These are phyloP conservation scores for Tulasnella sp. DNA, from an alignment of 768 basidiomycete genomes.

Conservation along the genomic window DNA sequence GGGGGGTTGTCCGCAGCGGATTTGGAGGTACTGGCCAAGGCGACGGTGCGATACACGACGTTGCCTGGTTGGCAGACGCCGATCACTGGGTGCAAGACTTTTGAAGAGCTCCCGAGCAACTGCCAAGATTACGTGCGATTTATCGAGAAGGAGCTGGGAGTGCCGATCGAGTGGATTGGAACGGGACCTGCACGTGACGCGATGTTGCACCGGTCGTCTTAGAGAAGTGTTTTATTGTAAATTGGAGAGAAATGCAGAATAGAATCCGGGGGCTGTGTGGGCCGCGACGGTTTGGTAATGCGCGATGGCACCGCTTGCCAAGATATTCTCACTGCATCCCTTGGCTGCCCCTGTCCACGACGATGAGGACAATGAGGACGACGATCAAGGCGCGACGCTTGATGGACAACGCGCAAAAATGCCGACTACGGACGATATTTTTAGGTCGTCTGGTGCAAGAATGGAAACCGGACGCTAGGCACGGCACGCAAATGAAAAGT, in stretches of 20 bases:
- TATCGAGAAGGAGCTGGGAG: conserved; percentile 69
- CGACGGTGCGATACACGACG: conserved; percentile 82
- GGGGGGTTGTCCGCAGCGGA: conserved; percentile 53
- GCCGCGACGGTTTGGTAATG: neutral
- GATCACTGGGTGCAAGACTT: conserved; percentile 60
- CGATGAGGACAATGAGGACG: neutral
- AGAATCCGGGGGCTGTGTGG: neutral
- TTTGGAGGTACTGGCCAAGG: conserved; percentile 70
- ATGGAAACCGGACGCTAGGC: neutral
- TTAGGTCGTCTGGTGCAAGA: neutral
- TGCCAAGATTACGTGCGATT: conserved; percentile 84
- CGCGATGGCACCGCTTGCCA: neutral
- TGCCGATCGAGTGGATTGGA: conserved; percentile 87
- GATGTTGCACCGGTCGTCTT: conserved; percentile 47
- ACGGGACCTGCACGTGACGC: conserved; percentile 82
- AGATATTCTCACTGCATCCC: neutral
- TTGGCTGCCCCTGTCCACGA: neutral
- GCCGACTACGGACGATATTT: neutral
- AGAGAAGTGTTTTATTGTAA: neutral
- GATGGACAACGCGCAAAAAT: neutral
- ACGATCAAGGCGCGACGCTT: neutral
- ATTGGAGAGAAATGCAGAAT: no score
- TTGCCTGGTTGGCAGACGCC: conserved; percentile 86
- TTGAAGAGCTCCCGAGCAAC: conserved; percentile 73
- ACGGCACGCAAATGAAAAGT: neutral